Percentiles rank a stretch among this genome's conserved stretches.
Conservation (phyloP, 805 yeast species). For the Saccharomycopsis selenospora region DNA sequence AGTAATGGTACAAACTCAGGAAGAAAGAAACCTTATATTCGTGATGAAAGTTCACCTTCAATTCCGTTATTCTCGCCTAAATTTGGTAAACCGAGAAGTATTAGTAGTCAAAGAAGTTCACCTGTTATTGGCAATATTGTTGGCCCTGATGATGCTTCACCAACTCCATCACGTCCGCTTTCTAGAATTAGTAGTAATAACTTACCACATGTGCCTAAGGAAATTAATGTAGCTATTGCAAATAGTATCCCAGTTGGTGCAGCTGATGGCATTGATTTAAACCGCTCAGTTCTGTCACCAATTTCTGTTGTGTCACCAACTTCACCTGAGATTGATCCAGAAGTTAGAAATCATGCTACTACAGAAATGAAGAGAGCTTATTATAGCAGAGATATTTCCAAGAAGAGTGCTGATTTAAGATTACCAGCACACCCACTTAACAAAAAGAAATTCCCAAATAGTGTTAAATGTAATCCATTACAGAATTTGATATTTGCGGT, state of each 20-base stretch:
- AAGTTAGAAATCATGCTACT: conserved; percentile 7
- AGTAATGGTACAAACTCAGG: background rate
- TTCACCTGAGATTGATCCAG: conserved; percentile 2
- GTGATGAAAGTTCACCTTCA: background rate
- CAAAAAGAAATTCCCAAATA: conserved; percentile 13
- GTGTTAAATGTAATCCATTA: conserved; percentile 14
- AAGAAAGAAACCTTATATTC: background rate
- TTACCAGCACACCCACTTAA: conserved; percentile 15
- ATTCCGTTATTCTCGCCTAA: conserved; percentile 9
- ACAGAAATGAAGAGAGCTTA: conserved; percentile 13
- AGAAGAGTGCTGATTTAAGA: conserved; percentile 10
- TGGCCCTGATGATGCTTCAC: background rate
- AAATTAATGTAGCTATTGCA: background rate
- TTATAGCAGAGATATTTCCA: conserved; percentile 4
- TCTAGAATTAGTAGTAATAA: background rate
- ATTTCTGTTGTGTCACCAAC: conserved; percentile 17
- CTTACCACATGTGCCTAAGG: background rate
- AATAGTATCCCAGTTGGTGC: too few relatives aligned
- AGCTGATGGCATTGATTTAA: background rate
- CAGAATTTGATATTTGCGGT: conserved; percentile 60
- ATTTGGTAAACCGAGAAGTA: conserved; percentile 10
- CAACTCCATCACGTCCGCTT: conserved; percentile 2
- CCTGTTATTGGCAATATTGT: background rate
- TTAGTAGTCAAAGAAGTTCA: conserved; percentile 6
- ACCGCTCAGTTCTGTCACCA: background rate